Evolutionary conservation across 202 grass and related monocot species (phyloP).

Genomic region (Zoysia matrella): DNA sequence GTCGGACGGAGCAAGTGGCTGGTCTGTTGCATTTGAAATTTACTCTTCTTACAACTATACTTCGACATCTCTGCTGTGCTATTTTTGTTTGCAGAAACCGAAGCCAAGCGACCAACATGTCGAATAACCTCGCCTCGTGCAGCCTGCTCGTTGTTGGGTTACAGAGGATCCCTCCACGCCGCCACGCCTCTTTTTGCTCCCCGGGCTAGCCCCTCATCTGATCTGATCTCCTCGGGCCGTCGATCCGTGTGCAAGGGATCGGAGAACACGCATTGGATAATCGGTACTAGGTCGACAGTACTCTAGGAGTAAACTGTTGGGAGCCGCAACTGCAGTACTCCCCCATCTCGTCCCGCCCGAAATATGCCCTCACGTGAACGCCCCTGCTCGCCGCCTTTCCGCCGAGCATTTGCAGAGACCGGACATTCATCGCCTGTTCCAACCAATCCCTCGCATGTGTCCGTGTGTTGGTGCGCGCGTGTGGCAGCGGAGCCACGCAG

Average conservation of each 20-base stretch:
- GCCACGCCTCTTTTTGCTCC: background rate
- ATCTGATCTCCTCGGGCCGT: slow-evolving; percentile 28
- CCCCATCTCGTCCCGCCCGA: slow-evolving; percentile 13
- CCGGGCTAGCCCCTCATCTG: background rate
- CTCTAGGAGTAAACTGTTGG: background rate
- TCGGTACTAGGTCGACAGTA: background rate
- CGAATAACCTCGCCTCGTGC: too few species aligned
- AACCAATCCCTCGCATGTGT: slow-evolving; percentile 1
- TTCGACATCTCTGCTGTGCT: too few species aligned
- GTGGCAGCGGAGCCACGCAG: too few species aligned
- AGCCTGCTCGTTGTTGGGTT: background rate
- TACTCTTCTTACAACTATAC: too few species aligned
- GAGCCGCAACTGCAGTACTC: slow-evolving; percentile 6
- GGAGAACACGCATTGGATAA: background rate
- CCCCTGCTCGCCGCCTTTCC: background rate
- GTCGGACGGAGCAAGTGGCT: background rate
- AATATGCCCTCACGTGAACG: slow-evolving; percentile 55
- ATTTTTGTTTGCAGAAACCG: background rate
- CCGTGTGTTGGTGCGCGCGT: background rate
- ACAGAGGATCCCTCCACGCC: slow-evolving; percentile 17
- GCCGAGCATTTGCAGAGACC: slow-evolving; percentile 19
- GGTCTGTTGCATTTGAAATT: too few species aligned
- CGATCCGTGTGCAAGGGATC: slow-evolving; percentile 26
- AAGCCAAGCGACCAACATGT: too few species aligned
- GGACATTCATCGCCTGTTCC: slow-evolving; percentile 29